These are phyloP conservation scores for Geotrichum aggregatum DNA, from an alignment of 1,139 yeast species.

Conservation along the genomic window DNA sequence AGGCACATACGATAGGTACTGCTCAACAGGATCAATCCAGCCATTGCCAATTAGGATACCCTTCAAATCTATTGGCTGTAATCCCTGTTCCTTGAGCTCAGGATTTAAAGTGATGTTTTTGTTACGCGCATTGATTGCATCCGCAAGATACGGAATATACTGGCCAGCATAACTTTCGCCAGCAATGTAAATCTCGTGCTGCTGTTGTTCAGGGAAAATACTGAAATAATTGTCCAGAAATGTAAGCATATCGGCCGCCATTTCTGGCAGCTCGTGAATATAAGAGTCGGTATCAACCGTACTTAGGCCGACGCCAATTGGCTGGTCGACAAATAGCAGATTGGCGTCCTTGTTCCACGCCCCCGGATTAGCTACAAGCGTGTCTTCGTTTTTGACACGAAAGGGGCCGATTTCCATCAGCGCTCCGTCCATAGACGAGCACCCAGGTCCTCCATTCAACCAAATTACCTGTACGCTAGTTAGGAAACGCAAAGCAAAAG, in stretches of 20 bases:
- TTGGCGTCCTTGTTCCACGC: slow-evolving; percentile 84
- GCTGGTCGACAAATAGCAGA: slow-evolving; percentile 86
- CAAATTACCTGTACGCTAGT: slow-evolving; percentile 46
- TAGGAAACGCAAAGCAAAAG: not conserved
- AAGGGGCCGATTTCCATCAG: slow-evolving; percentile 90
- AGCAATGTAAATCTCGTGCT: slow-evolving; percentile 68
- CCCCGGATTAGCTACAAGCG: slow-evolving; percentile 56
- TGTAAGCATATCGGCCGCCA: slow-evolving; percentile 54
- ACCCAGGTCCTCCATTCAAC: slow-evolving; percentile 88
- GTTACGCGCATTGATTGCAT: slow-evolving; percentile 53
- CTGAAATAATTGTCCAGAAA: slow-evolving; percentile 66
- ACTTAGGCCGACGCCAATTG: slow-evolving; percentile 91
- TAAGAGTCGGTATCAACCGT: slow-evolving; percentile 48
- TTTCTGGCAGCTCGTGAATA: slow-evolving; percentile 54
- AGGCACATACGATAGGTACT: slow-evolving; percentile 77
- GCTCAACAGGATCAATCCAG: slow-evolving; percentile 89
- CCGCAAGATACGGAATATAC: slow-evolving; percentile 83
- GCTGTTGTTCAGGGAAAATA: slow-evolving; percentile 67
- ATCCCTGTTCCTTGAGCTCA: not conserved
- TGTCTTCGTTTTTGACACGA: slow-evolving; percentile 50
- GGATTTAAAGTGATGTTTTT: slow-evolving; percentile 30
- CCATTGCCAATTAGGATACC: slow-evolving; percentile 90
- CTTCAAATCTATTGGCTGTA: slow-evolving; percentile 44
- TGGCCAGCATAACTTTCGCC: slow-evolving; percentile 99
- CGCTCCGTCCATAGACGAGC: slow-evolving; percentile 97